phyloP scores from a whole-genome alignment of 768 basidiomycete genomes.

The Kwoniella sp. region DNA sequence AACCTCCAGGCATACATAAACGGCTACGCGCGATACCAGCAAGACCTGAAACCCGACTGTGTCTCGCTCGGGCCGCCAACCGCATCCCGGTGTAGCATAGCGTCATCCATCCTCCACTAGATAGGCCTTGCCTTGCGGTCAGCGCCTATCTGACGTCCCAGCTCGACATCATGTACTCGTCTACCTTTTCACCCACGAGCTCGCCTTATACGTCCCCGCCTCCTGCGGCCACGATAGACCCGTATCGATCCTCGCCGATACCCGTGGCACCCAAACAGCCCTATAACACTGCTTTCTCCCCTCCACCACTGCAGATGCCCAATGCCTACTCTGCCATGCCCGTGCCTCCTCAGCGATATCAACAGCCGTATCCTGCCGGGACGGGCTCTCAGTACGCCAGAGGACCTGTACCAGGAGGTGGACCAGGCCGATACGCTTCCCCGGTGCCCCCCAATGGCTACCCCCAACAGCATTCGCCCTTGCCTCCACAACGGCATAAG shows the following conservation, averaged over 20 bases:
- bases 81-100: no score
- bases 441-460: not conserved
- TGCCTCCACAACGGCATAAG: constrained; percentile 37
- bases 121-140: no score
- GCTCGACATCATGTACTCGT: constrained; percentile 17
- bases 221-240: constrained; percentile 8
- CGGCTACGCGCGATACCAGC: no score
- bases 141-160: no score
- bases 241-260: constrained; percentile 20
- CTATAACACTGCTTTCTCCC: constrained; percentile 16
- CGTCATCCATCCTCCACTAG: no score
- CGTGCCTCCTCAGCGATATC: constrained; percentile 8
- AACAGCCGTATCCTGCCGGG: constrained; percentile 10
- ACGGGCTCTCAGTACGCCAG: constrained; percentile 9
- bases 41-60: no score
- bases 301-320: constrained; percentile 12
- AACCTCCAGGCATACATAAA: no score
- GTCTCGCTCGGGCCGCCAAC: no score
- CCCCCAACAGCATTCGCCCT: constrained; percentile 5
- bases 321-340: constrained; percentile 6
- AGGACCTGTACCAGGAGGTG: not conserved
- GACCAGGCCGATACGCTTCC: constrained; percentile 1
- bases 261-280: constrained; percentile 11
- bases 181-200: constrained; percentile 2
- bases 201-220: constrained; percentile 12